Evolutionary conservation across 257 asterid genomes (phyloP).

Genomic region (Henckelia pumila): DNA sequence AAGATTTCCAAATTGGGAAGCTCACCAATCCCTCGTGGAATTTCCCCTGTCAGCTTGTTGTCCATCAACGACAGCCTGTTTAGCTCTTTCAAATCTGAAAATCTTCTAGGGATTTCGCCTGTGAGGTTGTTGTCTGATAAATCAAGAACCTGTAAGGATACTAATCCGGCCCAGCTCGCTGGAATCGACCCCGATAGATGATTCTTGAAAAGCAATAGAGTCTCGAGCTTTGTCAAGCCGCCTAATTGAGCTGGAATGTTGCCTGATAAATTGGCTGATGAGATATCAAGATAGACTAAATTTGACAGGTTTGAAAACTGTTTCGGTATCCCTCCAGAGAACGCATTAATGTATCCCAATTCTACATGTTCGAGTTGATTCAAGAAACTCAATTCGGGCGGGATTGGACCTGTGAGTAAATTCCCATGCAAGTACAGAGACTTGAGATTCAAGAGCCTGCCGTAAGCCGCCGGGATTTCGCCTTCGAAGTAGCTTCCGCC

Average conservation of each 20-base stretch:
- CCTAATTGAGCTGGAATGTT: constrained; percentile 53
- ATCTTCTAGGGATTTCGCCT: constrained; percentile 55
- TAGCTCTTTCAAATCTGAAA: constrained; percentile 47
- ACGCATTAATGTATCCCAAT: constrained; percentile 72
- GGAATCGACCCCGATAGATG: constrained; percentile 61
- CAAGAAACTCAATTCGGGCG: constrained; percentile 47
- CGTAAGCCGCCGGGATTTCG: constrained; percentile 56
- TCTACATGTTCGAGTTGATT: constrained; percentile 58
- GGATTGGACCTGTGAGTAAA: constrained; percentile 57
- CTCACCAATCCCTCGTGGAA: constrained; percentile 68
- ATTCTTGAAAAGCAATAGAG: constrained; percentile 54
- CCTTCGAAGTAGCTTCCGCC: constrained; percentile 88
- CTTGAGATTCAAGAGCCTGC: constrained; percentile 42
- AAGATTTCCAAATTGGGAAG: constrained; percentile 62
- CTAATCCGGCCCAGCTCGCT: constrained; percentile 38
- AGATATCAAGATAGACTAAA: constrained; percentile 61
- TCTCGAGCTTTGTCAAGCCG: constrained; percentile 43
- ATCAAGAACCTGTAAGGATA: constrained; percentile 48
- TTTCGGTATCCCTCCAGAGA: constrained; percentile 47
- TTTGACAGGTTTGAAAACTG: constrained; percentile 40
- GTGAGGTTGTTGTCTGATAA: constrained; percentile 65
- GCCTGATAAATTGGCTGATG: constrained; percentile 68
- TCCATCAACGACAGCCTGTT: constrained; percentile 49
- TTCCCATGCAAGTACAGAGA: constrained; percentile 66
- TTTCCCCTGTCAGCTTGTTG: constrained; percentile 64